A percentile compares a stretch with the other conserved stretches of the same genome.
phyloP scores from a whole-genome alignment of 306 rosid species.

The Acacia crassicarpa region DNA sequence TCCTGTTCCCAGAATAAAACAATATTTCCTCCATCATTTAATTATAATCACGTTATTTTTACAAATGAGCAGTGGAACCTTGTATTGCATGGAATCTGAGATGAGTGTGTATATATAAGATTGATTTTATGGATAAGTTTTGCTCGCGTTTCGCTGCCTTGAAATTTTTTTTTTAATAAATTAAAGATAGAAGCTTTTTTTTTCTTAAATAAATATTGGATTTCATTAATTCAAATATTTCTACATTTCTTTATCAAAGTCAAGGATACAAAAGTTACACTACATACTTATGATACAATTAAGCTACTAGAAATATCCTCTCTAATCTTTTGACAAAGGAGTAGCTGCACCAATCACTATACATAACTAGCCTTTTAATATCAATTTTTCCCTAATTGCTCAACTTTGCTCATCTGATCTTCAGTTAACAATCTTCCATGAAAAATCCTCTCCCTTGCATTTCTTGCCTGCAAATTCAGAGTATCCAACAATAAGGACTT shows the following conservation, averaged over 20 bases:
- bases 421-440: slow-evolving; percentile 34
- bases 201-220: too few species aligned
- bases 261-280: too few species aligned
- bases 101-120: neutral
- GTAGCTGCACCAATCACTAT: too few species aligned
- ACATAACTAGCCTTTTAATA: too few species aligned
- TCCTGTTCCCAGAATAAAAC: too few species aligned
- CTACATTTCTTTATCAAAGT: too few species aligned
- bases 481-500: neutral
- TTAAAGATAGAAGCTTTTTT: neutral
- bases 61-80: neutral
- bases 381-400: neutral
- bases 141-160: neutral
- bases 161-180: too few species aligned
- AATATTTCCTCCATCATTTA: too few species aligned
- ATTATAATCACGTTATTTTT: too few species aligned
- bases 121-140: neutral
- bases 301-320: neutral
- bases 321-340: too few species aligned
- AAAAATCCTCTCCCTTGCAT: slow-evolving; percentile 14
- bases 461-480: neutral
- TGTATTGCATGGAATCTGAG: neutral
- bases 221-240: too few species aligned
- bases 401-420: slow-evolving; percentile 21
- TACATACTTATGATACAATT: too few species aligned